Conservation (phyloP, 2,329 filamentous ascomycete species). For the Bipolaris gigantea region DNA sequence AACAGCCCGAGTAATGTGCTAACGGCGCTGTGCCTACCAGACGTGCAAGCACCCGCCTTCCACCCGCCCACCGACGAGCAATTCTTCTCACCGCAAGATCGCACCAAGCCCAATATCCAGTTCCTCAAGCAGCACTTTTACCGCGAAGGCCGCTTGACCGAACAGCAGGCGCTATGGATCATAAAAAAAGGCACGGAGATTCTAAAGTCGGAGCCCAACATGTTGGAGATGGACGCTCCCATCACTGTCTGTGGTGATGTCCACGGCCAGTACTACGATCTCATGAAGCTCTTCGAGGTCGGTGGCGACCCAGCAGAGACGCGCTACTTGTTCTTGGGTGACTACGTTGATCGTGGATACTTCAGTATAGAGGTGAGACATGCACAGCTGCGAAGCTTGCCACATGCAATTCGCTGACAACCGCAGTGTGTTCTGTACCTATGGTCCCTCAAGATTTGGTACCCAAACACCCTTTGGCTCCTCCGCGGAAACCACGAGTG, state of each 20-base stretch:
- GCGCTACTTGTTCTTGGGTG: conserved; percentile 92
- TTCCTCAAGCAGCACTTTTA: conserved; percentile 99
- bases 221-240: conserved; percentile 98
- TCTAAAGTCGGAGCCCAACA: conserved; percentile 85
- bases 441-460: conserved; percentile 98
- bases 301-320: conserved; percentile 96
- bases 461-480: conserved; percentile 95
- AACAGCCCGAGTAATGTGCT: conserved; percentile 21
- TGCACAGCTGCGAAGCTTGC: not conserved
- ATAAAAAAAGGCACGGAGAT: conserved; percentile 85
- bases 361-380: conserved; percentile 84
- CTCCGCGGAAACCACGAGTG: conserved; percentile 98
- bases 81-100: conserved; percentile 87
- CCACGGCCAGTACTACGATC: conserved; percentile 97
- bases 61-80: conserved; percentile 89
- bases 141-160: conserved; percentile 91
- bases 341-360: conserved; percentile 97
- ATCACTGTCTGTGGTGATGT: conserved; percentile 99
- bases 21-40: conserved; percentile 53
- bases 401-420: conserved; percentile 37
- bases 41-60: conserved; percentile 97
- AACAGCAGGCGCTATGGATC: conserved; percentile 97
- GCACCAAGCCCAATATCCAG: conserved; percentile 83
- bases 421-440: conserved; percentile 86
- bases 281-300: conserved; percentile 99